These are phyloP conservation scores for Dovyalis caffra DNA, from an alignment of 345 rosid genomes.

Conservation along the genomic window DNA sequence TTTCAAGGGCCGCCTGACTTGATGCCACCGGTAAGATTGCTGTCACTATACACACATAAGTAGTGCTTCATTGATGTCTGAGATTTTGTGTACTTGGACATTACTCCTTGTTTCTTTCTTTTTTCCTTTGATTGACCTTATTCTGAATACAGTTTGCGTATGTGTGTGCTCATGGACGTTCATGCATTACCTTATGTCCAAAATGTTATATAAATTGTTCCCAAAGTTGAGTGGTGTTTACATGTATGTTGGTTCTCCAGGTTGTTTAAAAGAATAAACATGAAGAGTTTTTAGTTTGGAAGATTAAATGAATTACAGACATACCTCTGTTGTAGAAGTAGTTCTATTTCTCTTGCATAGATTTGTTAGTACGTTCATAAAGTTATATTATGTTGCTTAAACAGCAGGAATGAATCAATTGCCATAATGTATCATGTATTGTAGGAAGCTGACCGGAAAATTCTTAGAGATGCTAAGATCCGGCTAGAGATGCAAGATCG, in stretches of 20 bases:
- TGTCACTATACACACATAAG: background rate
- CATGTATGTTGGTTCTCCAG: background rate
- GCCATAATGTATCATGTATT: constrained; percentile 8
- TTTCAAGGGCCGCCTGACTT: constrained; percentile 89
- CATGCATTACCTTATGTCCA: no score
- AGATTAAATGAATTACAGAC: background rate
- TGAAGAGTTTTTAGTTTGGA: background rate
- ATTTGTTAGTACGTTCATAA: background rate
- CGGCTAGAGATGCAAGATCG: constrained; percentile 59
- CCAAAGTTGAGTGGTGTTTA: background rate
- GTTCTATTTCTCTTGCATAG: background rate
- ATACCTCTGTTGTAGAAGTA: background rate
- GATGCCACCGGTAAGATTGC: constrained; percentile 75
- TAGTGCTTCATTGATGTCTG: background rate
- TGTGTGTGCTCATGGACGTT: background rate
- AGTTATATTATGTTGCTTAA: background rate
- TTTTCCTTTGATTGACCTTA: background rate
- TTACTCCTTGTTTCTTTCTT: background rate
- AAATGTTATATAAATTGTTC: background rate
- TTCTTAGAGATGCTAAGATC: constrained; percentile 54
- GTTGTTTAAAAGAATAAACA: background rate
- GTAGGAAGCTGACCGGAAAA: constrained; percentile 67
- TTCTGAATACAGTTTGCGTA: no score
- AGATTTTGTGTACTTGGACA: background rate
- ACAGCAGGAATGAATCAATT: constrained; percentile 4